Conservation (phyloP, 345 rosid species). For the Bruguiera sexangula region DNA sequence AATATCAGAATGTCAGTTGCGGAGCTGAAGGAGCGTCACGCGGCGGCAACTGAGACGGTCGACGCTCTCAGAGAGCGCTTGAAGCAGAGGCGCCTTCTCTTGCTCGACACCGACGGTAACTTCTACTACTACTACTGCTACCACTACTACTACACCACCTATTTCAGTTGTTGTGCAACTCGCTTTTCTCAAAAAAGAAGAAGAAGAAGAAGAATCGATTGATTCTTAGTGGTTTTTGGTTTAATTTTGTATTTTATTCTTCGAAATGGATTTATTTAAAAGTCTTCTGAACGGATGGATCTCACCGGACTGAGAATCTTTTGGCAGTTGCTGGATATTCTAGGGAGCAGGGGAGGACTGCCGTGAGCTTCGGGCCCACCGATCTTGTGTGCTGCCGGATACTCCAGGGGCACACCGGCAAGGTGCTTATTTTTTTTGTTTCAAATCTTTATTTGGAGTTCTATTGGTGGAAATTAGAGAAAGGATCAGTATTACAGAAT, state of each 20-base stretch:
- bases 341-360: slow-evolving; percentile 56
- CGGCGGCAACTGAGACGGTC: slow-evolving; percentile 59
- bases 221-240: neutral
- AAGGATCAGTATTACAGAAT: neutral
- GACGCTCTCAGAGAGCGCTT: slow-evolving; percentile 62
- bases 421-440: slow-evolving; percentile 29
- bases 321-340: slow-evolving; percentile 69
- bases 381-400: slow-evolving; percentile 96
- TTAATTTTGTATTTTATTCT: slow-evolving; percentile 24
- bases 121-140: neutral
- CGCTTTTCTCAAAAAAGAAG: neutral
- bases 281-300: slow-evolving; percentile 7
- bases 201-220: too few species aligned
- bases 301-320: slow-evolving; percentile 12
- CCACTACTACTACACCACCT: neutral
- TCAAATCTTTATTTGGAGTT: neutral
- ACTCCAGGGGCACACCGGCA: slow-evolving; percentile 94
- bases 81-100: slow-evolving; percentile 73
- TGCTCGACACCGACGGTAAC: slow-evolving; percentile 74
- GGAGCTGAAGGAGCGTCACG: slow-evolving; percentile 88
- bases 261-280: too few species aligned
- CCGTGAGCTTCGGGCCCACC: slow-evolving; percentile 71
- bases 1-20: slow-evolving; percentile 57
- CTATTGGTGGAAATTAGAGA: neutral
- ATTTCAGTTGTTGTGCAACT: neutral